Conservation (phyloP, 306 rosid species). For the Glycyrrhiza uralensis region DNA sequence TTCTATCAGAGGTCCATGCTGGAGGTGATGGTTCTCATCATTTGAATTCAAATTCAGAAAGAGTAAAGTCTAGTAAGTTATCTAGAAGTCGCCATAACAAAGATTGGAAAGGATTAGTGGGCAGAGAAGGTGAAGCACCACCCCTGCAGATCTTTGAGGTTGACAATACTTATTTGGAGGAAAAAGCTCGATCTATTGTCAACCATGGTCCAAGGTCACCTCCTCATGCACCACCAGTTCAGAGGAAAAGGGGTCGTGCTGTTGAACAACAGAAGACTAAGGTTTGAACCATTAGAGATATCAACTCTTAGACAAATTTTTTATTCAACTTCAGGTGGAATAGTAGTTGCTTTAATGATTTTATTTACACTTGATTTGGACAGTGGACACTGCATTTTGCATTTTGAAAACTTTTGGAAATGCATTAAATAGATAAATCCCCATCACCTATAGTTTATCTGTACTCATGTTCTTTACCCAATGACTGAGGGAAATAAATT, state of each 20-base stretch:
- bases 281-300: conserved; percentile 46
- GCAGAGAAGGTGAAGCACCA: conserved; percentile 61
- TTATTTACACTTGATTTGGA: conserved; percentile 5
- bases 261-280: conserved; percentile 58
- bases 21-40: conserved; percentile 38
- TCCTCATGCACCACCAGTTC: conserved; percentile 34
- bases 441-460: not conserved
- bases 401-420: not conserved
- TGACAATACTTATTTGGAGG: conserved; percentile 35
- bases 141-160: conserved; percentile 54
- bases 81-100: conserved; percentile 62
- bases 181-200: conserved; percentile 32
- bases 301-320: not conserved
- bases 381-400: conserved; percentile 1
- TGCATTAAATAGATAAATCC: not conserved
- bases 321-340: not conserved
- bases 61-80: conserved; percentile 38
- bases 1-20: conserved; percentile 35
- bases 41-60: conserved; percentile 54
- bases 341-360: not conserved
- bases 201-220: conserved; percentile 44
- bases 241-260: conserved; percentile 61
- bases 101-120: conserved; percentile 76
- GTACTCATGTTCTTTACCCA: not conserved
- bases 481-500: not conserved